Base-by-base conservation (phyloP, 768 basidiomycete genomes). In the Suillus decipiens region DNA sequence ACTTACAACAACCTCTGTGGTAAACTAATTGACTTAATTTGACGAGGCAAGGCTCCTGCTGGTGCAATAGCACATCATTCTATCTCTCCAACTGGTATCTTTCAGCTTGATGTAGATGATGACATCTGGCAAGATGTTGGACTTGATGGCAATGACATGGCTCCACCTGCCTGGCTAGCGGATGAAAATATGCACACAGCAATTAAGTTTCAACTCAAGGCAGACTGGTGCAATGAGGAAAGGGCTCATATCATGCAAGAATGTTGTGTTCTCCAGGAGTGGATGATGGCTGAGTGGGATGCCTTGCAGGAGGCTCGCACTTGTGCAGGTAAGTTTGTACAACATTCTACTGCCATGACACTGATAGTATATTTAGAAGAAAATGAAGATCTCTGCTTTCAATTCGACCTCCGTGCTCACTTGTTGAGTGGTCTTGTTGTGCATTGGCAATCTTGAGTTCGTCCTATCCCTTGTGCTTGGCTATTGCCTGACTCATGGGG, bases 101-200 rank as follows among this genome's bases (percentile, higher is more conserved):
- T 72, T 42, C 58, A 64, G 1, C 66, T 79, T 1, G 74, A 78
- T 66, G 73, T 79, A 33, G 77, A 78, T 66, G 73, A 76, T 65
- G 65, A 67, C 22, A 76, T 78, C 15, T 79, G 77, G 76, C 69
- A 76, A 53, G 73, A 77, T 60, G 24, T 68, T 59, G 75, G 75
- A 1, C 65, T 78, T 34, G 66, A 72, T 34, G 2, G 5, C 45
- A 53, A 54, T 24, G 56, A 48, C 0, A 47, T 28, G 2, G 61
- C 60, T 2, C 70, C 71, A 43, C n/a, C n/a, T 43, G 43, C 19
- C 43, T 43, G 43, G 43, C 43, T 43, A 43, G 43, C n/a, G 5
- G 43, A 43, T n/a, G 43, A 43, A 4, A 43, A 43, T 11, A 43
- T n/a, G n/a, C 4, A 0, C 4, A 4, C 43, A 43, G 43, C 43